These are phyloP conservation scores for Sphagnum contortum DNA, from an alignment of 225 moss, liverwort and hornwort species.

Conservation along the genomic window DNA sequence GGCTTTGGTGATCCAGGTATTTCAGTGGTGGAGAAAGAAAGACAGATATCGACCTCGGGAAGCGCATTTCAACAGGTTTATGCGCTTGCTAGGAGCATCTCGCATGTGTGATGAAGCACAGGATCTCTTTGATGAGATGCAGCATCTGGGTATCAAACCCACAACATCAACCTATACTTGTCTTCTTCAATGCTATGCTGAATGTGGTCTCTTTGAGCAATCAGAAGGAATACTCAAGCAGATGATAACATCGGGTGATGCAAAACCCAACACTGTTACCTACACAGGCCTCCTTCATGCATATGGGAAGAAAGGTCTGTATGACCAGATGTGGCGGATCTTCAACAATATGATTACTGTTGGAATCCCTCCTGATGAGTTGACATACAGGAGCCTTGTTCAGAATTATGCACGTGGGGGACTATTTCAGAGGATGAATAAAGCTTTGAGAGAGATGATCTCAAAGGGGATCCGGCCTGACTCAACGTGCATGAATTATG, in stretches of 20 bases:
- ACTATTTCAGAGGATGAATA: slow-evolving; percentile 64
- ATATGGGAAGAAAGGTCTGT: slow-evolving; percentile 68
- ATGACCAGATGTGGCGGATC: slow-evolving; percentile 71
- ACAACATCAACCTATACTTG: slow-evolving; percentile 65
- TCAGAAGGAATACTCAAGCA: slow-evolving; percentile 60
- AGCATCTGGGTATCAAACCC: slow-evolving; percentile 39
- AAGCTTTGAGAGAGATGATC: slow-evolving; percentile 64
- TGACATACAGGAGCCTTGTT: slow-evolving; percentile 66
- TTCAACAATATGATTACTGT: slow-evolving; percentile 83
- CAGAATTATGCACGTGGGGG: slow-evolving; percentile 77
- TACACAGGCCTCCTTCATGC: slow-evolving; percentile 89
- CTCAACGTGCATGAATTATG: slow-evolving; percentile 55
- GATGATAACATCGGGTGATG: slow-evolving; percentile 53
- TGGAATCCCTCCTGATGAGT: slow-evolving; percentile 55
- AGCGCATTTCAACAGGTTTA: slow-evolving; percentile 67
- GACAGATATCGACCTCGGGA: slow-evolving; percentile 56
- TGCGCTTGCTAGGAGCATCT: slow-evolving; percentile 64
- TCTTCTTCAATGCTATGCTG: slow-evolving; percentile 80
- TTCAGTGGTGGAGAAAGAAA: slow-evolving; percentile 83
- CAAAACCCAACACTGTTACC: slow-evolving; percentile 74
- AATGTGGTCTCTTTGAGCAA: slow-evolving; percentile 64
- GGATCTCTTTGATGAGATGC: slow-evolving; percentile 77
- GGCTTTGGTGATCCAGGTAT: slow-evolving; percentile 29
- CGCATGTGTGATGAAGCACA: slow-evolving; percentile 62
- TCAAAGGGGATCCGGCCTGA: slow-evolving; percentile 43